Conservation (phyloP, 2,329 filamentous ascomycete genomes). For the Trichoderma pleuroti region DNA sequence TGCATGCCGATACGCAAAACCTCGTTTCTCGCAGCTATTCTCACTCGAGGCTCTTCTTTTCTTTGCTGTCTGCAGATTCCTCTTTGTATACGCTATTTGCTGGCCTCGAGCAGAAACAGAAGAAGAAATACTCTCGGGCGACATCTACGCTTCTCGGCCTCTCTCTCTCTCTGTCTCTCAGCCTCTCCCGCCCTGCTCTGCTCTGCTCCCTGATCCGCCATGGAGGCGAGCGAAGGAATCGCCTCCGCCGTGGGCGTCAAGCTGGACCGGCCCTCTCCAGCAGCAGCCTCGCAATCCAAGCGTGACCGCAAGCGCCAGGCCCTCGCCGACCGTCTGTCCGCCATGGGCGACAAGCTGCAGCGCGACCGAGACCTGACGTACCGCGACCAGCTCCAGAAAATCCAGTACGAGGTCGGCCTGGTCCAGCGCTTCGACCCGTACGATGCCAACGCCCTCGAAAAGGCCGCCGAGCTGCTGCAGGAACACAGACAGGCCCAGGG, state of each 20-base stretch:
- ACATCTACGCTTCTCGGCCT: background rate
- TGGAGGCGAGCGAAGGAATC: conserved; percentile 40
- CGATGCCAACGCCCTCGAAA: conserved; percentile 65
- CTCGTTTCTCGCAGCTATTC: background rate
- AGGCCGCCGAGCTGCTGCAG: conserved; percentile 61
- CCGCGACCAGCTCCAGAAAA: conserved; percentile 81
- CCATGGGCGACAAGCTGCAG: conserved; percentile 73
- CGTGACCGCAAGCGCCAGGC: conserved; percentile 85
- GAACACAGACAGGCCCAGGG: conserved; percentile 49
- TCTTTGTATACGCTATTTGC: background rate
- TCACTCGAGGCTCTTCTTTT: background rate
- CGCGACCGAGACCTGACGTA: conserved; percentile 81
- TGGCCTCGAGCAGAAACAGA: background rate
- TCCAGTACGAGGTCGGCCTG: conserved; percentile 86
- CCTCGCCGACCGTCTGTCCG: conserved; percentile 73
- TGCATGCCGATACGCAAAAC: background rate
- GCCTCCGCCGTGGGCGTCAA: conserved; percentile 33
- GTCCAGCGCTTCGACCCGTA: conserved; percentile 85
- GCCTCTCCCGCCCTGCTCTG: background rate
- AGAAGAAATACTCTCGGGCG: background rate
- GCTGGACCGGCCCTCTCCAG: conserved; percentile 37
- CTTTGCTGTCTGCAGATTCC: background rate
- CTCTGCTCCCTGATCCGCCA: conserved; percentile 23
- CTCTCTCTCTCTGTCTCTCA: background rate
- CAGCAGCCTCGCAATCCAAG: conserved; percentile 61